Evolutionary conservation across 208 protist genomes (phyloP).

Genomic region (Leishmania lainsoni): DNA sequence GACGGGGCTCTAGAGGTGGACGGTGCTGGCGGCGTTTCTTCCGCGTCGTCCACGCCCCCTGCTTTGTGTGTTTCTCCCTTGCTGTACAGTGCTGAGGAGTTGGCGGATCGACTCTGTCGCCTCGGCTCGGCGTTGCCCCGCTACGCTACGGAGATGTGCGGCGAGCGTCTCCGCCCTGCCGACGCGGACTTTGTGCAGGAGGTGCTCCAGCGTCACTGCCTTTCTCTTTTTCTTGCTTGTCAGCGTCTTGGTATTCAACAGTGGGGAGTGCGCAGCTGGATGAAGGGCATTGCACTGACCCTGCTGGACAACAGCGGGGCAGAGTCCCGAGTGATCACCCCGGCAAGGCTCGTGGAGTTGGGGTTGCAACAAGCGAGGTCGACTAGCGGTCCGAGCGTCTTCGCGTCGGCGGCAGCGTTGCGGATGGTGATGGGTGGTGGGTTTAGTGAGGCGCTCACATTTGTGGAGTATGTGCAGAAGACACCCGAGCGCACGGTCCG

Average conservation of each 20-base stretch:
- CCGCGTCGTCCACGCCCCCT: neutral
- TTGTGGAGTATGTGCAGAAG: constrained; percentile 33
- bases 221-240: constrained; percentile 40
- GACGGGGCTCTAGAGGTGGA: constrained; percentile 32
- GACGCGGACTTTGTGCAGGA: constrained; percentile 25
- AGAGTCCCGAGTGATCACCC: constrained; percentile 29
- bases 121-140: constrained; percentile 50
- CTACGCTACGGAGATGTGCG: constrained; percentile 28
- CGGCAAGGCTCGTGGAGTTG: constrained; percentile 24
- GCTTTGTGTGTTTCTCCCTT: neutral
- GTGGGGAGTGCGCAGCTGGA: constrained; percentile 40
- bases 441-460: constrained; percentile 21
- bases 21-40: neutral
- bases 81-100: constrained; percentile 42
- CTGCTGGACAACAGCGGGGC: constrained; percentile 34
- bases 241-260: constrained; percentile 42
- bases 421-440: constrained; percentile 29
- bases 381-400: constrained; percentile 10
- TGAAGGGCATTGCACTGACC: constrained; percentile 26
- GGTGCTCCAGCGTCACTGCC: constrained; percentile 39
- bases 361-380: constrained; percentile 8
- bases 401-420: constrained; percentile 24
- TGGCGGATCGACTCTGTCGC: constrained; percentile 66
- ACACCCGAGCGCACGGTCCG: constrained; percentile 18
- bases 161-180: constrained; percentile 29